These are phyloP conservation scores for Geoglossum glabrum DNA, from an alignment of 495 filamentous ascomycete genomes.

Conservation along the genomic window DNA sequence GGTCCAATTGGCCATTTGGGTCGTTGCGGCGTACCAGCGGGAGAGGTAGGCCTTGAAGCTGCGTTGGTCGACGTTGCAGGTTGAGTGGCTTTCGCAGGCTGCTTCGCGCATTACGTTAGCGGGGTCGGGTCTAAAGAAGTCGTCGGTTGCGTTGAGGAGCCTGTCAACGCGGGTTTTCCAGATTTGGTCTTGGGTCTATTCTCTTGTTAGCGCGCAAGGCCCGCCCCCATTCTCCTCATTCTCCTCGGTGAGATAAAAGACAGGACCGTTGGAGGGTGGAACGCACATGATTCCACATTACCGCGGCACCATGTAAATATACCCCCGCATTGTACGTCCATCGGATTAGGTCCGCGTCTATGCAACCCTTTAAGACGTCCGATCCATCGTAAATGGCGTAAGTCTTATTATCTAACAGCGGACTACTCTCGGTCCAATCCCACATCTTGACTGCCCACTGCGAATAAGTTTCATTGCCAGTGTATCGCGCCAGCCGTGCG, in stretches of 20 bases:
- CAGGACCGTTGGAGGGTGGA: background rate
- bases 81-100: constrained; percentile 41
- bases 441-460: constrained; percentile 49
- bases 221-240: no score
- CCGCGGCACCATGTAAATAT: constrained; percentile 42
- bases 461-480: constrained; percentile 47
- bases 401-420: constrained; percentile 3
- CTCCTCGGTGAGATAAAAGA: no score
- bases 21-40: constrained; percentile 53
- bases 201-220: background rate
- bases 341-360: constrained; percentile 29
- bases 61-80: constrained; percentile 52
- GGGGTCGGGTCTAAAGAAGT: constrained; percentile 28
- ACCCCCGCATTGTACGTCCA: constrained; percentile 56
- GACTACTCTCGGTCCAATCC: constrained; percentile 37
- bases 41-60: constrained; percentile 66
- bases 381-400: constrained; percentile 42
- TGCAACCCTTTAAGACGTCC: constrained; percentile 28
- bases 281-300: constrained; percentile 46
- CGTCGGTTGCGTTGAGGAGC: constrained; percentile 31
- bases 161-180: constrained; percentile 35
- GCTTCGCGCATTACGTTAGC: constrained; percentile 41
- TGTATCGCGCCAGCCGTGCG: constrained; percentile 51
- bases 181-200: constrained; percentile 22
- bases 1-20: constrained; percentile 53